phyloP scores from a whole-genome alignment of 805 yeast species.

The Tetrapisispora namnaoensis region DNA sequence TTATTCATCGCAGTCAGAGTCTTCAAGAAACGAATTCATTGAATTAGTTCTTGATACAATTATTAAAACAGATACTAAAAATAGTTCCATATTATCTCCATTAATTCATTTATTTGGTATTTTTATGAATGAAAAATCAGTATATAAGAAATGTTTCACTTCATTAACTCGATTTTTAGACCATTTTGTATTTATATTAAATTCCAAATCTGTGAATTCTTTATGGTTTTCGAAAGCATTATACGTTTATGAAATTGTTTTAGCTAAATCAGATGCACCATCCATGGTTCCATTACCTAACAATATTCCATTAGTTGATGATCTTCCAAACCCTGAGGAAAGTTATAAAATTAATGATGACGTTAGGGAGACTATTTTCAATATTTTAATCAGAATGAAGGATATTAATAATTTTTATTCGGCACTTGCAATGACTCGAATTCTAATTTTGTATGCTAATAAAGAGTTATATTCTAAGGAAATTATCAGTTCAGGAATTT shows the following conservation, averaged over 20 bases:
- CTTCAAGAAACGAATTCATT: slow-evolving; percentile 30
- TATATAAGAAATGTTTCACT: slow-evolving; percentile 30
- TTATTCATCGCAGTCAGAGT: slow-evolving; percentile 23
- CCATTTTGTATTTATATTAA: slow-evolving; percentile 31
- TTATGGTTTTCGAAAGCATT: slow-evolving; percentile 55
- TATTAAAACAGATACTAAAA: slow-evolving; percentile 29
- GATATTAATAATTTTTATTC: slow-evolving; percentile 35
- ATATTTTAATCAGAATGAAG: slow-evolving; percentile 33
- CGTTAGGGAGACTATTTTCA: slow-evolving; percentile 32
- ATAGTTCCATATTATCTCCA: slow-evolving; percentile 29
- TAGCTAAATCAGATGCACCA: slow-evolving; percentile 46
- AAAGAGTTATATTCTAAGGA: slow-evolving; percentile 32
- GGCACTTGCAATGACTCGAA: slow-evolving; percentile 45
- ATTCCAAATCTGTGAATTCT: slow-evolving; percentile 31
- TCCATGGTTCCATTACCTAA: slow-evolving; percentile 27
- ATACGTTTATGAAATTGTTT: slow-evolving; percentile 43
- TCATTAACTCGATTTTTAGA: slow-evolving; percentile 30
- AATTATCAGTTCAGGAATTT: slow-evolving; percentile 39
- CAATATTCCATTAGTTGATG: slow-evolving; percentile 13
- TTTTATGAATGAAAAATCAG: slow-evolving; percentile 32
- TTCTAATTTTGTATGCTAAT: slow-evolving; percentile 45
- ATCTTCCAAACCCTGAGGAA: slow-evolving; percentile 11
- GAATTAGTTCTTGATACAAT: slow-evolving; percentile 32
- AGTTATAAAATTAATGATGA: slow-evolving; percentile 18
- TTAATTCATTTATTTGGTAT: slow-evolving; percentile 36